Conservation (phyloP, 345 rosid genomes). For the Chamaenerion angustifolium region DNA sequence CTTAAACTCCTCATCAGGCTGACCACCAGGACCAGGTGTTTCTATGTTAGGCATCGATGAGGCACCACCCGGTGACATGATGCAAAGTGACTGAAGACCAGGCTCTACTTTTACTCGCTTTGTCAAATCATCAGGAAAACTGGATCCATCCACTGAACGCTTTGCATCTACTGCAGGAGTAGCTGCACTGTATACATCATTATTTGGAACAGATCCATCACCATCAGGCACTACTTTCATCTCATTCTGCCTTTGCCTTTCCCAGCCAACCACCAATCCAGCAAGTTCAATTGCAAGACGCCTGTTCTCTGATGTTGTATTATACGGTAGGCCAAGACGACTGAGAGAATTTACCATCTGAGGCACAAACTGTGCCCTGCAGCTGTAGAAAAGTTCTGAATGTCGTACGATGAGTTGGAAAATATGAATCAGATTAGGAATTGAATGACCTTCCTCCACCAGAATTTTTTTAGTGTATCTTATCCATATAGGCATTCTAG, state of each 20-base stretch:
- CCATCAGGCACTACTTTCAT: constrained; percentile 54
- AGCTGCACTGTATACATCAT: constrained; percentile 42
- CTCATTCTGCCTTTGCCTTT: constrained; percentile 92
- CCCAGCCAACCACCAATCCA: constrained; percentile 98
- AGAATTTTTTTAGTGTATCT: constrained; percentile 91
- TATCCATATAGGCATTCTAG: constrained; percentile 99
- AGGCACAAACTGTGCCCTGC: constrained; percentile 98
- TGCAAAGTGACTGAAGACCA: constrained; percentile 85
- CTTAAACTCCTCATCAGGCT: constrained; percentile 97
- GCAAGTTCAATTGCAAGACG: constrained; percentile 99
- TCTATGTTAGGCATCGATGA: constrained; percentile 79
- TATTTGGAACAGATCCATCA: constrained; percentile 45
- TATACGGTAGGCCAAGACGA: constrained; percentile 93
- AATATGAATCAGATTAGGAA: constrained; percentile 93
- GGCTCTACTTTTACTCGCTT: constrained; percentile 89
- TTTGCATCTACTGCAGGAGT: constrained; percentile 49
- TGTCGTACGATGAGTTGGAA: constrained; percentile 97
- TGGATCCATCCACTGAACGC: constrained; percentile 63
- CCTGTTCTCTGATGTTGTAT: constrained; percentile 85
- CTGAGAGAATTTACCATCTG: constrained; percentile 99
- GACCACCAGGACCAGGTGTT: constrained; percentile 93
- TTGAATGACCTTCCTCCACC: constrained; percentile 97
- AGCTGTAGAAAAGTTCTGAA: constrained; percentile 91
- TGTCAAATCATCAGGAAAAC: constrained; percentile 67
- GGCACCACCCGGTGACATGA: constrained; percentile 92